A percentile compares a stretch with the other conserved stretches of the same genome.
Conservation (phyloP, 805 yeast species). For the Wickerhamiella brachini region DNA sequence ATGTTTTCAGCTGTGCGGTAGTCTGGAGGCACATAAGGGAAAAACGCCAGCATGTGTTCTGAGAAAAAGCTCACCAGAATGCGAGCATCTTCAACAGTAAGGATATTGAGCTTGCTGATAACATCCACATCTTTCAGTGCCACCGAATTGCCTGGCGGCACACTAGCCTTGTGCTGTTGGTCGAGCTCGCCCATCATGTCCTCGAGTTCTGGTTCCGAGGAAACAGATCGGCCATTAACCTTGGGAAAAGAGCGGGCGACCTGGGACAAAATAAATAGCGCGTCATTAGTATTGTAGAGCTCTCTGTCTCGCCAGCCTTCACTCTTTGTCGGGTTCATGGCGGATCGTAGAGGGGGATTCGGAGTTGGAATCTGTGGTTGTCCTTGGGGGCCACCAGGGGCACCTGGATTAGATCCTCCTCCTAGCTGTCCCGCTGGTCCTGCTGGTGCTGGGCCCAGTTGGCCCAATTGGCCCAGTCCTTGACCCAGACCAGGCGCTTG, state of each 20-base stretch:
- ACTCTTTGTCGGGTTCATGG: not conserved
- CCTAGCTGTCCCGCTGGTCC: no score
- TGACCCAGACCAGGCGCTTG: no score
- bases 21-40: conserved; percentile 72
- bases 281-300: conserved; percentile 27
- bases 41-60: conserved; percentile 73
- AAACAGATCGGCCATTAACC: conserved; percentile 13
- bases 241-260: conserved; percentile 26
- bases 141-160: not conserved
- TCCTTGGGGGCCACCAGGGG: no score
- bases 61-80: conserved; percentile 37
- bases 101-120: conserved; percentile 36
- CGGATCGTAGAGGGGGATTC: not conserved
- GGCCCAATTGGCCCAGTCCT: no score
- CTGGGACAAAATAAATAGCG: conserved; percentile 27
- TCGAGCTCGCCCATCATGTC: not conserved
- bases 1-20: conserved; percentile 51
- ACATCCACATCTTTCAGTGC: conserved; percentile 46
- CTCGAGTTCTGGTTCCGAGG: not conserved
- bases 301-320: conserved; percentile 9
- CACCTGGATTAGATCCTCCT: no score
- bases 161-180: not conserved
- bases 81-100: conserved; percentile 35
- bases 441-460: no score
- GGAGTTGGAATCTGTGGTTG: not conserved